These are phyloP conservation scores for Coniella lustricola DNA, from an alignment of 2,329 filamentous ascomycete genomes.

Conservation along the genomic window DNA sequence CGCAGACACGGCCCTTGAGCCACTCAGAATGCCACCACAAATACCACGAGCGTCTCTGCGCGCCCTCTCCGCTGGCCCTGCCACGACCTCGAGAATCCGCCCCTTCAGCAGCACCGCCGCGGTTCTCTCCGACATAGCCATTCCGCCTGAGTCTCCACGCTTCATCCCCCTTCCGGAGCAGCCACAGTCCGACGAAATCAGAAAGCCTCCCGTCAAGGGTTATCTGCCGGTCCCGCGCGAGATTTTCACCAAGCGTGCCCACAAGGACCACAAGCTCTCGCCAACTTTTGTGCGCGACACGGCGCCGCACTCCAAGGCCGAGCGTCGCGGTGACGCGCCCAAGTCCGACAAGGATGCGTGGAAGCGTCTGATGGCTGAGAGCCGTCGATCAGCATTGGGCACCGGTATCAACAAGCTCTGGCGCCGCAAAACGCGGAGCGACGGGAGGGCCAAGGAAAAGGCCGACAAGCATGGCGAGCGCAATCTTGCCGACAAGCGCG, in stretches of 20 bases:
- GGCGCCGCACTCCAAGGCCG: slow-evolving; percentile 45
- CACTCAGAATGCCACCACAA: slow-evolving; percentile 7
- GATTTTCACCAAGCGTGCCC: slow-evolving; percentile 56
- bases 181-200: slow-evolving; percentile 57
- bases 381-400: slow-evolving; percentile 64
- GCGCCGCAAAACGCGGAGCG: slow-evolving; percentile 48
- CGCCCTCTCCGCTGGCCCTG: slow-evolving; percentile 15
- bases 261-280: slow-evolving; percentile 53
- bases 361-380: slow-evolving; percentile 66
- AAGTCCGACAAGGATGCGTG: slow-evolving; percentile 42
- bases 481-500: slow-evolving; percentile 43
- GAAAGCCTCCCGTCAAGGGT: slow-evolving; percentile 55
- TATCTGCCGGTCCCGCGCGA: slow-evolving; percentile 76
- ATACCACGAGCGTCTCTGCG: slow-evolving; percentile 20
- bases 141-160: slow-evolving; percentile 79
- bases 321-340: slow-evolving; percentile 28
- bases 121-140: slow-evolving; percentile 34
- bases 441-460: slow-evolving; percentile 28
- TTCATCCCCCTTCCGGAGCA: slow-evolving; percentile 78
- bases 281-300: slow-evolving; percentile 53
- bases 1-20: neutral
- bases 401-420: slow-evolving; percentile 66
- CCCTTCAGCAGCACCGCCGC: slow-evolving; percentile 22
- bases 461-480: slow-evolving; percentile 41
- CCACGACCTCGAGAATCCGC: neutral